phyloP scores from a whole-genome alignment of 1,139 yeast genomes.

The Candida freyschussii region DNA sequence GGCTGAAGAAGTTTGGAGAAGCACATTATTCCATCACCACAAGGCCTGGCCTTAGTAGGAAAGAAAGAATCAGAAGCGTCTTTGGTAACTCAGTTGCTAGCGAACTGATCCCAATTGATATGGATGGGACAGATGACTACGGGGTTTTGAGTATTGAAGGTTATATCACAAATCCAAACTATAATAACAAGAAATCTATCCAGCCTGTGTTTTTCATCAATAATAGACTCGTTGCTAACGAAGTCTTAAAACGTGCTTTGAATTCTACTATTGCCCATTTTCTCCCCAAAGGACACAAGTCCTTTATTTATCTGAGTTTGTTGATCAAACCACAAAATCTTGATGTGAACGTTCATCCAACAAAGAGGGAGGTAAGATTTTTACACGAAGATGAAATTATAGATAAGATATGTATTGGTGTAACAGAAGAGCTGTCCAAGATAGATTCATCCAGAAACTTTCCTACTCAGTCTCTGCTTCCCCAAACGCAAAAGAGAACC shows the following conservation, averaged over 20 bases:
- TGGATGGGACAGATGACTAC: constrained; percentile 28
- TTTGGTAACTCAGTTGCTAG: constrained; percentile 70
- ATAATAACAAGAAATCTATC: constrained; percentile 57
- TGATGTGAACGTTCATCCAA: constrained; percentile 95
- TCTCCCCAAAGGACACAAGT: constrained; percentile 75
- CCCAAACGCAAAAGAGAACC: constrained; percentile 18
- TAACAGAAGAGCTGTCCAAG: constrained; percentile 50
- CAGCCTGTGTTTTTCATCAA: constrained; percentile 81
- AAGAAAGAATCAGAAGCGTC: constrained; percentile 68
- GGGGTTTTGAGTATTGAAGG: constrained; percentile 56
- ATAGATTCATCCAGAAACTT: constrained; percentile 69
- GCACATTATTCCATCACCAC: constrained; percentile 53
- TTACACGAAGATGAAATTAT: constrained; percentile 82
- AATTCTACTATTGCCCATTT: constrained; percentile 57
- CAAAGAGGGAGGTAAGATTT: constrained; percentile 88
- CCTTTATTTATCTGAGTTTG: constrained; percentile 73
- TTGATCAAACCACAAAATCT: constrained; percentile 61
- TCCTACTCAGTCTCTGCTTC: constrained; percentile 54
- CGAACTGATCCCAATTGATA: constrained; percentile 50
- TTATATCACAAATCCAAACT: constrained; percentile 67
- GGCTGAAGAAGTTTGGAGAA: constrained; percentile 74
- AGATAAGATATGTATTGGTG: constrained; percentile 45
- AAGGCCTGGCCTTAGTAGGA: constrained; percentile 40
- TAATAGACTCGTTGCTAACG: constrained; percentile 75
- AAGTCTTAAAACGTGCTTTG: constrained; percentile 70